Evolutionary conservation across 805 yeast genomes (phyloP), one percentile per base, ranked within the genome.

Genomic region (Groenewaldozyma salmanticensis): DNA sequence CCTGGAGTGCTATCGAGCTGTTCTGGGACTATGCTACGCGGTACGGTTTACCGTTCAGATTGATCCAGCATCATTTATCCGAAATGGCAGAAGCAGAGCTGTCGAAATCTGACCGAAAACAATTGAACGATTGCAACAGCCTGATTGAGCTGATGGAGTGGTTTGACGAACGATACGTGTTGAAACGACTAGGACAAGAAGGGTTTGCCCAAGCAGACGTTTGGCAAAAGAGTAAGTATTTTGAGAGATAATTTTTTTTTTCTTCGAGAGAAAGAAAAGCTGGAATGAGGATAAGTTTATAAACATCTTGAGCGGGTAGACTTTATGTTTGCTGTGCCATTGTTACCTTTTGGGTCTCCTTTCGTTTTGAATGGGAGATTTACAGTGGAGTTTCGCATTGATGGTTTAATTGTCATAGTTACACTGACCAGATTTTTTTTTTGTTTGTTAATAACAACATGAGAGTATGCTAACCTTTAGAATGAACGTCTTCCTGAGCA

Each of bases 1-100:
- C 97, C 2, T 92, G 97, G 96, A 75, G 79, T 4, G 90, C 94
- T 5, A 64, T 92, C 4, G 98, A 92, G 58, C 67, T 68, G 44
- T 83, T 90, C 57, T 76, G 87, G 82, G 79, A 84, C 52, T 75
- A 79, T 49, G 74, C 83, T 5, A 72, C 85, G 13, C 75, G 79
- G 17, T 86, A 79, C 54, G 96, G 96, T 0, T 65, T 87, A 42
- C 96, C 94, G 1, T 90, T 75, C 57, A 75, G 88, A 55, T 67
- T 90, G 31, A 69, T 78, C 3, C 95, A 86, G 58, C 96, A 90
- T 55, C 97, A 90, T 61, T 58, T 92, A 40, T 74, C 82, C 7
- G 83, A 92, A 58, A 90, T 92, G 97, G 60, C 87, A 48, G 83
- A 77, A 32, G 60, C 55, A 32, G 68, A 70, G 45, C 67, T 79